A percentile compares a stretch with the other conserved stretches of the same genome.
Evolutionary conservation across 805 yeast genomes (phyloP).

Genomic region (Metschnikowia cerradonensis): DNA sequence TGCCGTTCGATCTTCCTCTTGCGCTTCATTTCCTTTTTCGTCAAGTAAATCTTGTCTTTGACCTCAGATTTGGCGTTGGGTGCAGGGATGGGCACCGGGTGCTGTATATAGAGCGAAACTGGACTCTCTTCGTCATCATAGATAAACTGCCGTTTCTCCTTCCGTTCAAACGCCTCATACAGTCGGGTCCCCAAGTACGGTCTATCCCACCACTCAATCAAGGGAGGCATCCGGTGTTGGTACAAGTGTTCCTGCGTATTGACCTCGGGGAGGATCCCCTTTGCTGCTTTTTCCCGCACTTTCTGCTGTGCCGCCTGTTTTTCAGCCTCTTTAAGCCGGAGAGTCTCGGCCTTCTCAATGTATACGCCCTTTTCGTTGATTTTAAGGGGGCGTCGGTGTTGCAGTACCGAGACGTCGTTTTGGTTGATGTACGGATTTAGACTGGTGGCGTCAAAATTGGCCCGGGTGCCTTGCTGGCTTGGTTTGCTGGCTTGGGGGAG

Average conservation of each 20-base stretch:
- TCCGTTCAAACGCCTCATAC: slow-evolving; percentile 32
- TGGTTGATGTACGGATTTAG: slow-evolving; percentile 39
- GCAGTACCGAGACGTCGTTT: slow-evolving; percentile 7
- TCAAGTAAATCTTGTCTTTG: slow-evolving; percentile 50
- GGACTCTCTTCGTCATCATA: slow-evolving; percentile 43
- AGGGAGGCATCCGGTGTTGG: slow-evolving; percentile 50
- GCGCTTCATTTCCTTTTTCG: slow-evolving; percentile 73
- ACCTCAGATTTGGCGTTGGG: slow-evolving; percentile 31
- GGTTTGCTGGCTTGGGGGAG: slow-evolving; percentile 26
- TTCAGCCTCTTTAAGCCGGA: slow-evolving; percentile 35
- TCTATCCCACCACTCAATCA: slow-evolving; percentile 87
- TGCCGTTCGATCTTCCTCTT: slow-evolving; percentile 68
- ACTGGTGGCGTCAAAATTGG: slow-evolving; percentile 31
- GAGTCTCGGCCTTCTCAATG: slow-evolving; percentile 48
- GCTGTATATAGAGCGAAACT: slow-evolving; percentile 71
- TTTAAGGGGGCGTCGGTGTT: slow-evolving; percentile 33
- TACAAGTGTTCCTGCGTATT: slow-evolving; percentile 54
- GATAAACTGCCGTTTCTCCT: slow-evolving; percentile 19
- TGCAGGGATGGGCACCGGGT: slow-evolving; percentile 65
- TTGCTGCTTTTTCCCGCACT: slow-evolving; percentile 28
- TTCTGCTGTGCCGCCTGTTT: slow-evolving; percentile 21
- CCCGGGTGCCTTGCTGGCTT: slow-evolving; percentile 26
- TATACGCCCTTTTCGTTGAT: slow-evolving; percentile 66
- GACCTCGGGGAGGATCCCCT: slow-evolving; percentile 50
- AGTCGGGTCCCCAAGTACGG: slow-evolving; percentile 43